These are phyloP conservation scores for Earliella scabrosa DNA, from an alignment of 1,284 basidiomycete species.

Conservation along the genomic window DNA sequence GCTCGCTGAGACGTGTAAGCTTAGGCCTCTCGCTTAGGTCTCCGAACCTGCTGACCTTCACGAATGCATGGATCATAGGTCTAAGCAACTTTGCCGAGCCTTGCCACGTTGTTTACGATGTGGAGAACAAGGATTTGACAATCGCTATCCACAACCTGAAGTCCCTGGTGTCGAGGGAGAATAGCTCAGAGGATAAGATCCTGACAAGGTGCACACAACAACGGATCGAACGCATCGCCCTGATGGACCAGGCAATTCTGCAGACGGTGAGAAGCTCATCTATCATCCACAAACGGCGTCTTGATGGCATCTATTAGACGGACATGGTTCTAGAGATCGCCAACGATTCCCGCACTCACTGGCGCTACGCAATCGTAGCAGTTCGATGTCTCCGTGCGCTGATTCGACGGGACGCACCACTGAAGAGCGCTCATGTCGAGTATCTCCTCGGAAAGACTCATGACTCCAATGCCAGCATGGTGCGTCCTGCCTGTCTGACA, in stretches of 20 bases:
- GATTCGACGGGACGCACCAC: constrained; percentile 74
- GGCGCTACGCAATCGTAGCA: constrained; percentile 83
- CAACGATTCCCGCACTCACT: constrained; percentile 70
- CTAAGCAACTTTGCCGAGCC: constrained; percentile 65
- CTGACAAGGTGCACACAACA: constrained; percentile 48
- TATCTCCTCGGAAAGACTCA: constrained; percentile 61
- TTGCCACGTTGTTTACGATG: constrained; percentile 55
- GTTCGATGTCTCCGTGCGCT: constrained; percentile 76
- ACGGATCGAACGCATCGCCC: constrained; percentile 46
- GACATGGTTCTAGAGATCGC: constrained; percentile 53
- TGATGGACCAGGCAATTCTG: constrained; percentile 46
- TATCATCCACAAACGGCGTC: no score
- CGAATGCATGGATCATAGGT: constrained; percentile 41
- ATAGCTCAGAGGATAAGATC: constrained; percentile 40
- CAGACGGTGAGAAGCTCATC: constrained; percentile 44
- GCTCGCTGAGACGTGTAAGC: constrained; percentile 68
- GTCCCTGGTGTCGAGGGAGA: constrained; percentile 36
- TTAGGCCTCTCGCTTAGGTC: neutral
- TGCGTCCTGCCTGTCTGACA: constrained; percentile 39
- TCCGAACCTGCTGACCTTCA: neutral
- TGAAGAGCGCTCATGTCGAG: constrained; percentile 53
- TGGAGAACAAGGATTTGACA: constrained; percentile 49
- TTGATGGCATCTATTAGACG: no score
- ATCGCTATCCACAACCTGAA: constrained; percentile 43
- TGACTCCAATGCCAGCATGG: constrained; percentile 67